Conservation (phyloP, 1,284 basidiomycete genomes). For the Ganoderma lingzhi region DNA sequence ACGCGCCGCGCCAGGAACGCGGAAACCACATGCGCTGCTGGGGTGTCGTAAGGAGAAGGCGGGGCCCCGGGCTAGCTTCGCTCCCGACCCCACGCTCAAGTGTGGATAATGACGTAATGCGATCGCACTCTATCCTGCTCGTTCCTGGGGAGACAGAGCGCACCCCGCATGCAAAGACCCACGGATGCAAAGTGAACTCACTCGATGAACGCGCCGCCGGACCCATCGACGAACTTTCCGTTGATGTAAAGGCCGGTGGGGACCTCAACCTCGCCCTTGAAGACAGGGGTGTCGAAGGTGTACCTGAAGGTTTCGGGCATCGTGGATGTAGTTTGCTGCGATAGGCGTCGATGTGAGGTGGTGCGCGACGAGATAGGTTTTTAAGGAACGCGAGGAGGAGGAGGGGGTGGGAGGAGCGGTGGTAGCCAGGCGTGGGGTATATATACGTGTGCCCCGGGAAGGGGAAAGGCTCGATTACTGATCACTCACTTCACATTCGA, state of each 20-base stretch:
- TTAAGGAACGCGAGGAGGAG: not conserved
- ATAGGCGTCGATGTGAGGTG: not conserved
- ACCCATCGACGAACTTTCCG: constrained; percentile 81
- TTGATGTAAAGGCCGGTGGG: constrained; percentile 85
- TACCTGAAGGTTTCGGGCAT: constrained; percentile 54
- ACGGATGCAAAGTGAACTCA: constrained; percentile 45
- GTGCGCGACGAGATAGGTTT: constrained; percentile 4
- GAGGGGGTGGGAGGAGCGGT: not conserved
- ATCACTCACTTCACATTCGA: constrained; percentile 21
- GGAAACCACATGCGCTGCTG: not conserved
- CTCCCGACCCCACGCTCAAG: not conserved
- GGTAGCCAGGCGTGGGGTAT: constrained; percentile 17
- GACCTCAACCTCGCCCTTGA: constrained; percentile 77
- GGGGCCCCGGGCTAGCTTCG: not conserved
- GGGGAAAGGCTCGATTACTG: constrained; percentile 23
- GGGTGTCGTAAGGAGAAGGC: not conserved
- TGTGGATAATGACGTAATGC: not conserved
- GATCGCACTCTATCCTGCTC: not conserved
- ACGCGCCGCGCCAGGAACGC: not conserved
- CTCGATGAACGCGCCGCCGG: constrained; percentile 73
- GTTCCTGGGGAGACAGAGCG: not conserved
- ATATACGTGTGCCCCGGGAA: constrained; percentile 17
- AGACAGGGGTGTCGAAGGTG: constrained; percentile 70
- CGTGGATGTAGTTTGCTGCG: constrained; percentile 31
- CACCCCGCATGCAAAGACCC: not conserved